Conservation (phyloP, 2,329 filamentous ascomycete genomes). For the Pseudodiploospora longispora region DNA sequence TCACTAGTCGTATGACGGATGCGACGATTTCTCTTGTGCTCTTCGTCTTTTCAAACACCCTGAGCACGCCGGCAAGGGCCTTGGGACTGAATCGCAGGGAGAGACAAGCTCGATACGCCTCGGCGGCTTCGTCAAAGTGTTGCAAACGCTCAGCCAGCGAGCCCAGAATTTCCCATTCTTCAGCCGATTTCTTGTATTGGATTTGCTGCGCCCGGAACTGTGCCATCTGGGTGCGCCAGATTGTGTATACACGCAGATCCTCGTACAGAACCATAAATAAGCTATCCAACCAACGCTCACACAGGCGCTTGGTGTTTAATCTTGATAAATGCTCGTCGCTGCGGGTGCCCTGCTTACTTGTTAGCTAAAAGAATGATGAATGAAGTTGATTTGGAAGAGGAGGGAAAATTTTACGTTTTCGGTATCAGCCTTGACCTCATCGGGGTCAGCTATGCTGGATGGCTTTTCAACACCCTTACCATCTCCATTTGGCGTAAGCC, state of each 20-base stretch:
- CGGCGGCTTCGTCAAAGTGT: slow-evolving; percentile 81
- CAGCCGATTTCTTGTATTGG: slow-evolving; percentile 91
- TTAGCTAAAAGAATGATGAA: slow-evolving; percentile 13
- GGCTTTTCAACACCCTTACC: slow-evolving; percentile 60
- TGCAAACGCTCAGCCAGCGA: slow-evolving; percentile 88
- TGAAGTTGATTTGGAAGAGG: neutral
- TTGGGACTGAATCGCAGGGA: slow-evolving; percentile 87
- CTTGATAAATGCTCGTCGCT: slow-evolving; percentile 72
- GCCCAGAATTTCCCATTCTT: slow-evolving; percentile 97
- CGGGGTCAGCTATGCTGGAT: slow-evolving; percentile 67
- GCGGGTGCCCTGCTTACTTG: slow-evolving; percentile 43
- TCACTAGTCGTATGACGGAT: slow-evolving; percentile 82
- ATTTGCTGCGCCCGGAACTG: slow-evolving; percentile 90
- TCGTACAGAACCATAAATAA: slow-evolving; percentile 99
- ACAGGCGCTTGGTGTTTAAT: slow-evolving; percentile 94
- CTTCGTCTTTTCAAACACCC: slow-evolving; percentile 67
- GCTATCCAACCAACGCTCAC: slow-evolving; percentile 96
- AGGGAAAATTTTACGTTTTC: slow-evolving; percentile 51
- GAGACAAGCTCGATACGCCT: slow-evolving; percentile 86
- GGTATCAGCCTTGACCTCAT: slow-evolving; percentile 65
- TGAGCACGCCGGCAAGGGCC: slow-evolving; percentile 77
- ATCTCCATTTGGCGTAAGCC: slow-evolving; percentile 27
- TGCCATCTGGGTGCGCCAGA: slow-evolving; percentile 97
- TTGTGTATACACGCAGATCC: slow-evolving; percentile 95
- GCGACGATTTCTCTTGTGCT: slow-evolving; percentile 75